Evolutionary conservation across 2,329 filamentous ascomycete genomes (phyloP), one percentile per base, ranked within the genome.

Genomic region (Epicoccum sorghinum): DNA sequence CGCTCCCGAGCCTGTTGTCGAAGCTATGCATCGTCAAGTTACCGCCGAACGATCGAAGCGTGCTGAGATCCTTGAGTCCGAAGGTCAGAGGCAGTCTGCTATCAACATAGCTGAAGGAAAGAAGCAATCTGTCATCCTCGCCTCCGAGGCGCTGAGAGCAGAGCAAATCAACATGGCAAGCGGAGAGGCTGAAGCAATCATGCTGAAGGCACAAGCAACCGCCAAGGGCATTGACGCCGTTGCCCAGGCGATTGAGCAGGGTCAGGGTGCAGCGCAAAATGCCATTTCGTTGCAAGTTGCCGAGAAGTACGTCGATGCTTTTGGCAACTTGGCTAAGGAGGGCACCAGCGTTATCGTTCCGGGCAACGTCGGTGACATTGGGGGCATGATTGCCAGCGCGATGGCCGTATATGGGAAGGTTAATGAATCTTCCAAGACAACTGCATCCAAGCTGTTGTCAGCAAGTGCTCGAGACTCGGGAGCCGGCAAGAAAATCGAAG

Each of bases 101-200:
- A 99, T 99, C 84, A 99, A 99, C 77, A 97, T 99, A 64, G 95
- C 95, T 51, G 95, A 99, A 81, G 95, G 95, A 75, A 87, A 89
- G 77, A 99, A 99, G 81, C 95, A 98, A 82, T 92, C 88, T 65
- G 93, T 97, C 22, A 99, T 99, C 66, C 83, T 99, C 23, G 95
- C 95, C 0, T 97, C 92, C 7, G 95, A 99, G 78, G 95, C 95
- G 13, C 71, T 96, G 77, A 87, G 88, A 64, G 86, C 90, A 13
- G 93, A 99, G 80, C 86, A 96, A 74, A 95, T 99, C 81, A 99
- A 99, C 78, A 84, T 87, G 73, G 95, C 95, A 8, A 85, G 83
- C 69, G 95, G 95, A 84, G 95, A 99, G 79, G 90, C 95, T 8
- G 90, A 98, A 77, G 95, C 95, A 10, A 99, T 98, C 58, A 76